Conservation (phyloP, 495 filamentous ascomycete species). For the Venustampulla echinocandica region DNA sequence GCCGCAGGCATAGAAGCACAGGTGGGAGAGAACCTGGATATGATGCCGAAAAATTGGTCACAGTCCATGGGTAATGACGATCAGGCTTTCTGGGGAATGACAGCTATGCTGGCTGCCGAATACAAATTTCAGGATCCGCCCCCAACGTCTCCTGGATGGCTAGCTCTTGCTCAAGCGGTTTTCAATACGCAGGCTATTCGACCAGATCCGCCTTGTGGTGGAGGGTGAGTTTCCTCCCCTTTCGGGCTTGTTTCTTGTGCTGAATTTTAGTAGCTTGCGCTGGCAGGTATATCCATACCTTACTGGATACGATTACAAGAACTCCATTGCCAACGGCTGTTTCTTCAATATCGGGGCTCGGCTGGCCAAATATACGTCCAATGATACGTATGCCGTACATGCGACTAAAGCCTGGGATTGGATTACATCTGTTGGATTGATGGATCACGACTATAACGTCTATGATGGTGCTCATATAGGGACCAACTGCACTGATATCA, state of each 20-base stretch:
- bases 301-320: conserved; percentile 82
- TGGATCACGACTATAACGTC: conserved; percentile 54
- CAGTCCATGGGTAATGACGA: conserved; percentile 78
- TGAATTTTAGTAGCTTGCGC: conserved; percentile 60
- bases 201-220: conserved; percentile 63
- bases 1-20: conserved; percentile 60
- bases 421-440: conserved; percentile 52
- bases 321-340: conserved; percentile 75
- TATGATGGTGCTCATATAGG: conserved; percentile 66
- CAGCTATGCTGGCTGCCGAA: conserved; percentile 63
- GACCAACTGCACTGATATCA: conserved; percentile 54
- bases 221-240: conserved; percentile 69
- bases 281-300: conserved; percentile 81
- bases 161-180: conserved; percentile 60
- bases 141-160: conserved; percentile 70
- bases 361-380: conserved; percentile 67
- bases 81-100: conserved; percentile 64
- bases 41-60: conserved; percentile 41
- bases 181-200: conserved; percentile 48
- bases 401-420: conserved; percentile 68
- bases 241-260: conserved; percentile 49
- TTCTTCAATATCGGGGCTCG: conserved; percentile 81
- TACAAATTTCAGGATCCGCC: conserved; percentile 58
- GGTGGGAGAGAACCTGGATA: conserved; percentile 56
- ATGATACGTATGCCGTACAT: conserved; percentile 70